Base-by-base conservation (phyloP, 1,284 basidiomycete genomes). In the Inonotus obliquus region DNA sequence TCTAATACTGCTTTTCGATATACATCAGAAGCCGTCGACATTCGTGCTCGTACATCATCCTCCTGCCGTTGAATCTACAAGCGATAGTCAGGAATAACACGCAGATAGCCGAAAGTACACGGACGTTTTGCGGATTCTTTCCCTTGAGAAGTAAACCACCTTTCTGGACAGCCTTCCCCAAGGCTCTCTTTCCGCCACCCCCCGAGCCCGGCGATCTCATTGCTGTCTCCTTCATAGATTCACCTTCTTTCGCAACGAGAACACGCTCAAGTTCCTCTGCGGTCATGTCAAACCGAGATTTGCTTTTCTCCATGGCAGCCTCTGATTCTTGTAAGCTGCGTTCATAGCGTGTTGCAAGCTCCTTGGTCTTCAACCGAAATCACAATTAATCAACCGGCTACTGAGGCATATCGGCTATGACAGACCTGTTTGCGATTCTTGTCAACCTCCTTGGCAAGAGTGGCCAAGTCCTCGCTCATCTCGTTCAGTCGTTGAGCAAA, bases 201-300 rank as follows among this genome's bases (percentile, higher is more conserved):
- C 61, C 57, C 23, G 61, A 51, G 57, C 78, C 79, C 47, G 80
- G 75, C 10, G 79, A 69, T 55, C 83, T 79, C 60, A 93, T 79
- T 9, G 81, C 83, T 53, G 86, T 87, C 65, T 96, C 94, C 68
- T 91, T 91, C 62, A 91, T 75, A 4, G 86, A 87, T 73, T 98
- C 96, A 23, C 97, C 96, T 71, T 96, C 93, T 75, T 99, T 98
- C 71, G 95, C 86, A 6, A 98, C 78, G 1, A 99, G 75, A n/a
- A 98, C 79, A 14, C 96, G 86, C 73, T 98, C 97, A 29, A 99
- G 78, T 70, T 99, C 97, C 74, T 99, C 97, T 0, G 93, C 94
- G 0, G 93, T 91, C 1, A 88, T 73, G 67, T 99, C 96, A 63
- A 98, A 86, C 1, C 95, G 85, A 55, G 78, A 75, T 73, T 96